phyloP scores from a whole-genome alignment of 1,139 yeast species.

The Nakaseomyces delphensis region DNA sequence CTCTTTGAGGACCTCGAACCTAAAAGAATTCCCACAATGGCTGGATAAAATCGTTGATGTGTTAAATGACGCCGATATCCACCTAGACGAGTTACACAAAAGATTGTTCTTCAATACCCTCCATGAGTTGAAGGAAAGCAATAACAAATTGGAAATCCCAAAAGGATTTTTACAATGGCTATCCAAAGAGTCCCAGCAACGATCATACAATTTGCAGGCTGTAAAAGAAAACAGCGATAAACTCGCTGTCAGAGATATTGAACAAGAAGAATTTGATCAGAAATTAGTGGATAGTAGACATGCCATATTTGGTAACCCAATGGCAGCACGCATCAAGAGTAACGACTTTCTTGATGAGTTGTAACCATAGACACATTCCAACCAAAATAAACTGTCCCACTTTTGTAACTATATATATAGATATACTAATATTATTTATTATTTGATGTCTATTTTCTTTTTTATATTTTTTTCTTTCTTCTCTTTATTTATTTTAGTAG shows the following conservation, averaged over 20 bases:
- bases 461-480: slow-evolving; percentile 1
- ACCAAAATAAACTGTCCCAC: too few relatives aligned
- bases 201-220: slow-evolving; percentile 29
- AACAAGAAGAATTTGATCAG: slow-evolving; percentile 36
- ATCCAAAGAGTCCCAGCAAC: slow-evolving; percentile 40
- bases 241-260: slow-evolving; percentile 22
- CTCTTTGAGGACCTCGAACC: neutral
- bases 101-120: slow-evolving; percentile 39
- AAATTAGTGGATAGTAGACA: slow-evolving; percentile 55
- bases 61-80: slow-evolving; percentile 20
- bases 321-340: slow-evolving; percentile 38
- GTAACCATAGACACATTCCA: slow-evolving; percentile 5
- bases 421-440: slow-evolving; percentile 1
- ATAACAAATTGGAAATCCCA: slow-evolving; percentile 23
- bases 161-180: slow-evolving; percentile 53
- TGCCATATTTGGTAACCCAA: slow-evolving; percentile 68
- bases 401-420: too few relatives aligned
- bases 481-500: neutral
- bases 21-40: slow-evolving; percentile 20
- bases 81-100: slow-evolving; percentile 35
- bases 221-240: neutral
- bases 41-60: slow-evolving; percentile 21
- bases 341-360: slow-evolving; percentile 21
- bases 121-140: slow-evolving; percentile 31
- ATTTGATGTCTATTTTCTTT: slow-evolving; percentile 3